These are phyloP conservation scores for Solanum tarijense DNA, from an alignment of 257 asterid genomes.

Conservation along the genomic window DNA sequence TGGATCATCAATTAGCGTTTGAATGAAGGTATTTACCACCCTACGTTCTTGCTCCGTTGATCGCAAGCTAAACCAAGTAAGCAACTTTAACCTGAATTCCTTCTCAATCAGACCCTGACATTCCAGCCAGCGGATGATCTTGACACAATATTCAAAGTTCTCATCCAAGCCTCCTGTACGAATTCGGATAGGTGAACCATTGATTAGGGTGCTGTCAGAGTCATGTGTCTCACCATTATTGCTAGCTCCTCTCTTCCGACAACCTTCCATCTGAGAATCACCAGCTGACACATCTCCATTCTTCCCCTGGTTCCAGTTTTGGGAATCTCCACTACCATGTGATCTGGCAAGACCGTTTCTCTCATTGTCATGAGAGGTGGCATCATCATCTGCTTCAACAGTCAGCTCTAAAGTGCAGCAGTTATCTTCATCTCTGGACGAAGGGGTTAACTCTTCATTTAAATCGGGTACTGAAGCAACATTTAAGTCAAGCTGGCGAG, in stretches of 20 bases:
- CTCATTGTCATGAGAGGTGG: conserved; percentile 42
- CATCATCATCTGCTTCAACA: conserved; percentile 52
- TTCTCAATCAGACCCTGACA: conserved; percentile 67
- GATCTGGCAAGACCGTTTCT: conserved; percentile 35
- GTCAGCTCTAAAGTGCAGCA: conserved; percentile 41
- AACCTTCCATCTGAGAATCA: conserved; percentile 41
- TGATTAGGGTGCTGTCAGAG: conserved; percentile 80
- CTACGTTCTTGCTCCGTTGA: conserved; percentile 85
- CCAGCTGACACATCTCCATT: conserved; percentile 45
- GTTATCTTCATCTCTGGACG: conserved; percentile 55
- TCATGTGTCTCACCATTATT: conserved; percentile 55
- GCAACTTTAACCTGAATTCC: conserved; percentile 77
- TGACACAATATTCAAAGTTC: conserved; percentile 75
- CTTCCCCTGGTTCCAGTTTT: conserved; percentile 38
- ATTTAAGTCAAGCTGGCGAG: conserved; percentile 70
- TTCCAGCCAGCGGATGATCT: conserved; percentile 84
- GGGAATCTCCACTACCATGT: conserved; percentile 43
- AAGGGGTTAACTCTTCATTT: conserved; percentile 71
- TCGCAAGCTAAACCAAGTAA: conserved; percentile 88
- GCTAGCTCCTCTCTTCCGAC: conserved; percentile 43
- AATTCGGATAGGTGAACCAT: conserved; percentile 54
- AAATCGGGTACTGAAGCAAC: conserved; percentile 77
- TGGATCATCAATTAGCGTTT: conserved; percentile 20
- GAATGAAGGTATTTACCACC: conserved; percentile 83
- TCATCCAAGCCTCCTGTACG: conserved; percentile 54